These are phyloP conservation scores for Mrakia blollopis DNA, from an alignment of 768 basidiomycete species.

Conservation along the genomic window DNA sequence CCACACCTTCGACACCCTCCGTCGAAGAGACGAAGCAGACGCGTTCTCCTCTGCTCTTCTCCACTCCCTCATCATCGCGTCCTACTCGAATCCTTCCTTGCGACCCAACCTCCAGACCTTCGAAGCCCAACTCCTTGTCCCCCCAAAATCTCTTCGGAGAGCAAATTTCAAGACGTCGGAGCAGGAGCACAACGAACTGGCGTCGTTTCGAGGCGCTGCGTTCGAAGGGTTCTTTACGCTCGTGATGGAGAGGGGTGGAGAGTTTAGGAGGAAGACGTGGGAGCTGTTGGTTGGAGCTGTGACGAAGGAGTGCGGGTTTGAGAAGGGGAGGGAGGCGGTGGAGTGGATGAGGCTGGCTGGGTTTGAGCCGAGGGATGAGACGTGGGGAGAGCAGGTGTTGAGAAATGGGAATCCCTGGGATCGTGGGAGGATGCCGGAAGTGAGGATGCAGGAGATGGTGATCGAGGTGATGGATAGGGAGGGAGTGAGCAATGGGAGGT, in stretches of 20 bases:
- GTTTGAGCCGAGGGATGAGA: background rate
- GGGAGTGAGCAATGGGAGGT: background rate
- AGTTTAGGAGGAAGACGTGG: slow-evolving; percentile 9
- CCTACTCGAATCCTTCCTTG: background rate
- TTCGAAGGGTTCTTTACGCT: background rate
- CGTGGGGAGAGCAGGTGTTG: background rate
- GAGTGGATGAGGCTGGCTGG: slow-evolving; percentile 1
- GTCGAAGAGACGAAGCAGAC: background rate
- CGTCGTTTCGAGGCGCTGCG: background rate
- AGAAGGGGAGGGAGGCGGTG: background rate
- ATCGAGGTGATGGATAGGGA: background rate
- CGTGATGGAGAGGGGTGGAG: background rate
- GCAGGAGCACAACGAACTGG: background rate
- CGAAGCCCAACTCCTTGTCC: slow-evolving; percentile 1
- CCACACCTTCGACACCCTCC: background rate
- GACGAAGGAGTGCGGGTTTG: background rate
- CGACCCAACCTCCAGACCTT: slow-evolving; percentile 3
- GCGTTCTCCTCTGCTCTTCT: background rate
- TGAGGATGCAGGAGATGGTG: background rate
- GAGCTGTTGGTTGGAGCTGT: background rate
- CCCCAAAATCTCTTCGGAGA: background rate
- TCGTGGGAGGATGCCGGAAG: background rate
- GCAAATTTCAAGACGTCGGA: background rate
- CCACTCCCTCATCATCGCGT: background rate
- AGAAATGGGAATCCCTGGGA: background rate